Percentiles rank a stretch among this genome's conserved stretches.
phyloP scores from a whole-genome alignment of 345 rosid genomes.

The Durio zibethinus region DNA sequence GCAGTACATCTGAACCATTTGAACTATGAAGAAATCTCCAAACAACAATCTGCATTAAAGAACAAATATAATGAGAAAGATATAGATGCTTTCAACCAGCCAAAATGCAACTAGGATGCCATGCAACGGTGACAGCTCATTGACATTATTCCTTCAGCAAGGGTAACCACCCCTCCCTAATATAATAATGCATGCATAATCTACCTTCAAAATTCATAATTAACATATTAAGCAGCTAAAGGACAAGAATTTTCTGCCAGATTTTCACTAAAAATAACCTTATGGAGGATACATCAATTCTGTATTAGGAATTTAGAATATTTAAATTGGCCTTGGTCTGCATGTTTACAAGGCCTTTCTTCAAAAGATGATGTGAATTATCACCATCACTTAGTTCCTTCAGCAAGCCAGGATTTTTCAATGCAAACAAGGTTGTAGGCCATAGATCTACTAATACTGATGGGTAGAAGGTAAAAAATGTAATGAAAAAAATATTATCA shows the following conservation, averaged over 20 bases:
- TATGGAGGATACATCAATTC: background rate
- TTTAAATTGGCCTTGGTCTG: background rate
- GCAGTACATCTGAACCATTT: constrained; percentile 65
- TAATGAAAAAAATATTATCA: background rate
- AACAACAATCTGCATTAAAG: constrained; percentile 61
- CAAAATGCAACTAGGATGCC: background rate
- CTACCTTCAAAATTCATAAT: background rate
- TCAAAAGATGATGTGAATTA: background rate
- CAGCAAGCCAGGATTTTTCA: background rate
- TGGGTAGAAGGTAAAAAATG: background rate
- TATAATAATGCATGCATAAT: background rate
- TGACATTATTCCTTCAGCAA: background rate
- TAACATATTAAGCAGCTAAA: background rate
- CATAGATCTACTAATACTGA: background rate
- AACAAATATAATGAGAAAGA: constrained; percentile 10
- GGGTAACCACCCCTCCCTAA: background rate
- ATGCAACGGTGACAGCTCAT: background rate
- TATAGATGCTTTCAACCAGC: constrained; percentile 3
- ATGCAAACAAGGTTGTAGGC: background rate
- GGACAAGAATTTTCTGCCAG: background rate
- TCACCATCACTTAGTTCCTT: background rate
- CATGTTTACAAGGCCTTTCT: background rate
- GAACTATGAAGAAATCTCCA: constrained; percentile 79
- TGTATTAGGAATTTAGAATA: background rate
- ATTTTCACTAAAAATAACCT: background rate